phyloP scores from a whole-genome alignment of 208 protist genomes.

The Angomonas ambiguus region DNA sequence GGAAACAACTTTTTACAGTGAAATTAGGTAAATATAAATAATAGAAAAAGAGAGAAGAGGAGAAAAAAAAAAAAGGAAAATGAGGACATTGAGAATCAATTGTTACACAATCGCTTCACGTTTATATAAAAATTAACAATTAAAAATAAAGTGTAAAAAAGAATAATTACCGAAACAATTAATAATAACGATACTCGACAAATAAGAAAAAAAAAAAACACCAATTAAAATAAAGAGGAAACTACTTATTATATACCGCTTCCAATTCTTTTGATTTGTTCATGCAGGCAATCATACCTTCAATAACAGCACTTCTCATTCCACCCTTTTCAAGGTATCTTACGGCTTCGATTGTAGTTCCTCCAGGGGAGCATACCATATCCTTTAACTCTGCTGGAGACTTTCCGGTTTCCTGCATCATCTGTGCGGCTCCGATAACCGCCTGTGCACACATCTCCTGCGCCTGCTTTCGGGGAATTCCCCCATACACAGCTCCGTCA shows the following conservation, averaged over 20 bases:
- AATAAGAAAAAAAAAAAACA: conserved; percentile 11
- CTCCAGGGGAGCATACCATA: conserved; percentile 91
- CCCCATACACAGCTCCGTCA: conserved; percentile 93
- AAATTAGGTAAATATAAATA: conserved; percentile 7
- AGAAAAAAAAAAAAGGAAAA: conserved; percentile 6
- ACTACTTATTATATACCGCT: conserved; percentile 25
- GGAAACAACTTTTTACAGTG: not conserved
- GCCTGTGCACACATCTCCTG: conserved; percentile 90
- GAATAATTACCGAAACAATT: not conserved
- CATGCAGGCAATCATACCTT: conserved; percentile 88
- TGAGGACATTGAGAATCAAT: conserved; percentile 13
- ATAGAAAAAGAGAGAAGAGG: conserved; percentile 15
- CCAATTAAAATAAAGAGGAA: conserved; percentile 5
- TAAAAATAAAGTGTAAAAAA: conserved; percentile 4
- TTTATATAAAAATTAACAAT: conserved; percentile 21
- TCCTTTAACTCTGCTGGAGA: conserved; percentile 86
- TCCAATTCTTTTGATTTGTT: conserved; percentile 88
- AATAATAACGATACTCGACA: not conserved
- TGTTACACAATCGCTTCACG: conserved; percentile 8
- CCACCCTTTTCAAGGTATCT: conserved; percentile 88
- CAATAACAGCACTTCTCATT: conserved; percentile 88
- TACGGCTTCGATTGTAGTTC: conserved; percentile 95
- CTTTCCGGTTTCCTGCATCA: conserved; percentile 77
- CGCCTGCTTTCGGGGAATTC: conserved; percentile 81
- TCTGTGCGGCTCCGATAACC: conserved; percentile 89